These are phyloP conservation scores for Chlorella sp. DNA, from an alignment of 139 green algal species.

Conservation along the genomic window DNA sequence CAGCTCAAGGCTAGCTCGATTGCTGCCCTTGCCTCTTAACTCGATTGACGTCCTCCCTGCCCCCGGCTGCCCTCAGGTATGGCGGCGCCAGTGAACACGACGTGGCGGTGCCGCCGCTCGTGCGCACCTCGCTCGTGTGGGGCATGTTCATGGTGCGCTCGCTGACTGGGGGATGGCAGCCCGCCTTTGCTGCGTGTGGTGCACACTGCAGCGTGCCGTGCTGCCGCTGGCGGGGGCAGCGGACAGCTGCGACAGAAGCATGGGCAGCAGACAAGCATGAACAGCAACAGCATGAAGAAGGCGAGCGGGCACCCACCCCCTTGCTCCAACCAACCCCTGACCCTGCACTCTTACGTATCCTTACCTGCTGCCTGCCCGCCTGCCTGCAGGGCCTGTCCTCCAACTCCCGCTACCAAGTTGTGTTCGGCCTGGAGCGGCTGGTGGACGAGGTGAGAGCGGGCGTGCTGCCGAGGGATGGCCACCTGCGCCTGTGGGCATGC, in stretches of 20 bases:
- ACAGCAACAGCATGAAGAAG: too few relatives aligned
- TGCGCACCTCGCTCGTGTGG: slow-evolving; percentile 88
- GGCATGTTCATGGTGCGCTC: slow-evolving; percentile 90
- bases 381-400: slow-evolving; percentile 76
- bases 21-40: too few relatives aligned
- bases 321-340: too few relatives aligned
- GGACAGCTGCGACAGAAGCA: too few relatives aligned
- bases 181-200: too few relatives aligned
- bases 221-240: background rate
- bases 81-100: slow-evolving; percentile 70
- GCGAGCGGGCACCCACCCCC: too few relatives aligned
- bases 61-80: background rate
- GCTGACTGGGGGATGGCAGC: background rate
- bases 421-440: slow-evolving; percentile 89
- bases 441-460: slow-evolving; percentile 66
- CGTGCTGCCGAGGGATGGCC: background rate
- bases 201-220: too few relatives aligned
- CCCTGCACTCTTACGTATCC: background rate
- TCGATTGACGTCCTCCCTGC: too few relatives aligned
- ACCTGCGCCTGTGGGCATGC: background rate
- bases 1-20: too few relatives aligned
- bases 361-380: background rate
- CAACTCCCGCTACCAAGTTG: slow-evolving; percentile 92
- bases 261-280: too few relatives aligned
- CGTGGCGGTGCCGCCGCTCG: slow-evolving; percentile 77